Evolutionary conservation across 2,329 filamentous ascomycete genomes (phyloP), one percentile per base, ranked within the genome.

Genomic region (Pestalotiopsis fici): DNA sequence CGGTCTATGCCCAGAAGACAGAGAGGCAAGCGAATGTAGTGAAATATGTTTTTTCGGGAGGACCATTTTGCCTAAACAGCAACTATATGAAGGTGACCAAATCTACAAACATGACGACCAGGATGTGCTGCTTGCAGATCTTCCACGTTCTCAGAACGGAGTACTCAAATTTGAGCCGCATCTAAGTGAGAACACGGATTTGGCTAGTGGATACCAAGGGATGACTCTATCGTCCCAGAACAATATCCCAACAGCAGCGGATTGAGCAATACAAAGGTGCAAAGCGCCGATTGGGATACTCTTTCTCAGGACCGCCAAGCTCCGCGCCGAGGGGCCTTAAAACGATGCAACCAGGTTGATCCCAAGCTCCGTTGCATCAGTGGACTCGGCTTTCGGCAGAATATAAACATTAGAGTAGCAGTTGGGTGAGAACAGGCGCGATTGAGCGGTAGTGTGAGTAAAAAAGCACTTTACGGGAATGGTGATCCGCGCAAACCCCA

Each of bases 81-180:
- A 59, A 31, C 23, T 18, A 35, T 56, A 64, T 61, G 60, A 50
- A 28, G 11, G 5, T n/a, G 43, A 50, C 21, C 28, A 21, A 43
- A 23, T 55, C 35, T 18, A 39, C 21, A 25, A 27, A 11, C 2
- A 23, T 18, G 60, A 47, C 6, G 12, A 47, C 35, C 21, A 56
- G 43, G 35, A 27, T 56, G 13, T 18, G 61, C 25, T 27, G 37
- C 27, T 28, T 55, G 61, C 47, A 64, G 61, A 64, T 64, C 61
- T 64, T 64, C 61, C 15, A 43, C 61, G 39, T 43, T 25, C 61
- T n/a, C 13, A 23, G 61, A 54, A 64, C 61, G 61, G 61, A 64
- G 61, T 35, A 12, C 15, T 23, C 15, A 21, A 54, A 56, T 64
- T 27, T 64, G 18, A 39, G 28, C 25, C 37, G 61, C 47, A 64